phyloP scores from a whole-genome alignment of 768 basidiomycete species.

The Mrakia frigida region DNA sequence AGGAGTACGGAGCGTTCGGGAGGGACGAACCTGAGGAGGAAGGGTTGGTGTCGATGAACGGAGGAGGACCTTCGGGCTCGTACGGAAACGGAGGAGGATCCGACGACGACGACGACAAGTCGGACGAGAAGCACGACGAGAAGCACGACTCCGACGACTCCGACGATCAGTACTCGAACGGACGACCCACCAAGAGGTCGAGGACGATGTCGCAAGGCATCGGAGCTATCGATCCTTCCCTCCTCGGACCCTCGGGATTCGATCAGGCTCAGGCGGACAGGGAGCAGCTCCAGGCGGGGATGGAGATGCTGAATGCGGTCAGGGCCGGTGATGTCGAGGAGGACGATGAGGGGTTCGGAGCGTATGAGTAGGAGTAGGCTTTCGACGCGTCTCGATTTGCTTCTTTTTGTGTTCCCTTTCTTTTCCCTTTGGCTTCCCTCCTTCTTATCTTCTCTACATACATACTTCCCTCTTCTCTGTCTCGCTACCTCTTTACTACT shows the following conservation, averaged over 20 bases:
- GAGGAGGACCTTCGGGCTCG: background rate
- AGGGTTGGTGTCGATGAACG: background rate
- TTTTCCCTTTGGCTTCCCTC: background rate
- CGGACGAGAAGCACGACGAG: background rate
- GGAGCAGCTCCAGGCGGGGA: background rate
- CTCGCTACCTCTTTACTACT: background rate
- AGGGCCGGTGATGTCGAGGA: background rate
- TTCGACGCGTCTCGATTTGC: background rate
- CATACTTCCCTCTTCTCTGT: background rate
- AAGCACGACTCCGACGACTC: background rate
- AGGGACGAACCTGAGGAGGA: background rate
- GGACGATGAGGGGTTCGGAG: background rate
- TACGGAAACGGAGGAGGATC: background rate
- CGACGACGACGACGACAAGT: background rate
- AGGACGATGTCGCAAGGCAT: background rate
- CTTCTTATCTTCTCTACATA: background rate
- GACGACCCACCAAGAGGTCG: background rate
- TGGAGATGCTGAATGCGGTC: conserved; percentile 2
- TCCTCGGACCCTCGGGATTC: background rate
- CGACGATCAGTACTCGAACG: background rate
- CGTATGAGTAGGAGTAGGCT: background rate
- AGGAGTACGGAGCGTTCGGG: background rate
- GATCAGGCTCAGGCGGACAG: background rate
- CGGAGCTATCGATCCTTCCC: conserved; percentile 5
- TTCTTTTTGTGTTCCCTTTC: background rate